A percentile compares a stretch with the other conserved stretches of the same genome.
phyloP scores from a whole-genome alignment of 2,329 filamentous ascomycete species.

The Esteya vermicola region DNA sequence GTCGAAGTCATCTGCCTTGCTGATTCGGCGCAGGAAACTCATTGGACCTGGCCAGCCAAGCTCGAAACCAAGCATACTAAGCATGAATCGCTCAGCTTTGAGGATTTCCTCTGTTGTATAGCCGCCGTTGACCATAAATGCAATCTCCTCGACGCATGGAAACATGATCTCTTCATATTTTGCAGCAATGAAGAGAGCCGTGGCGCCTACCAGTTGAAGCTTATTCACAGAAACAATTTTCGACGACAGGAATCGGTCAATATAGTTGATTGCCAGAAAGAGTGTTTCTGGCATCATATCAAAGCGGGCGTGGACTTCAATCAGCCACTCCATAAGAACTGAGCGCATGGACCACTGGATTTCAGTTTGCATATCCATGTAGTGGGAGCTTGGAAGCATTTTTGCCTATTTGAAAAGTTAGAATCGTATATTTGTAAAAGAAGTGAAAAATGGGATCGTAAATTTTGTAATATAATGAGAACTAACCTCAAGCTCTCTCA shows the following conservation, averaged over 20 bases:
- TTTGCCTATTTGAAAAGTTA: conserved; percentile 10
- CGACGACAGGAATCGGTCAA: conserved; percentile 86
- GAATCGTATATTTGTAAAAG: neutral
- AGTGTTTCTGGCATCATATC: conserved; percentile 83
- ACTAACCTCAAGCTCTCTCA: conserved; percentile 73
- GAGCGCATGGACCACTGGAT: conserved; percentile 99
- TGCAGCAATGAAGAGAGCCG: conserved; percentile 86
- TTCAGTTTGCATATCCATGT: conserved; percentile 96
- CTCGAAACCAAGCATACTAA: conserved; percentile 90
- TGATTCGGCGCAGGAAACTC: conserved; percentile 93
- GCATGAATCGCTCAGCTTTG: conserved; percentile 96
- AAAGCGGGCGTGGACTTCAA: conserved; percentile 91
- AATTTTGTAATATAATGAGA: too few relatives aligned
- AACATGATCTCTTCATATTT: conserved; percentile 99
- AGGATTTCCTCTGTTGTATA: conserved; percentile 86
- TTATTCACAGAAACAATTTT: conserved; percentile 94
- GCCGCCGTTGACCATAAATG: conserved; percentile 93
- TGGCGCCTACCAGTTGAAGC: conserved; percentile 89
- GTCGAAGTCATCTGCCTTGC: conserved; percentile 97
- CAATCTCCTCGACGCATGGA: conserved; percentile 85
- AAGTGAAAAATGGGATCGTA: neutral
- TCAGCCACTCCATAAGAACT: conserved; percentile 94
- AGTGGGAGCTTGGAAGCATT: conserved; percentile 70
- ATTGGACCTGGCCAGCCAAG: conserved; percentile 97
- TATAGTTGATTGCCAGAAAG: conserved; percentile 90